Evolutionary conservation across 2,329 filamentous ascomycete species (phyloP), one percentile per base, ranked within the genome.

Genomic region (Hypoxylon sp.): DNA sequence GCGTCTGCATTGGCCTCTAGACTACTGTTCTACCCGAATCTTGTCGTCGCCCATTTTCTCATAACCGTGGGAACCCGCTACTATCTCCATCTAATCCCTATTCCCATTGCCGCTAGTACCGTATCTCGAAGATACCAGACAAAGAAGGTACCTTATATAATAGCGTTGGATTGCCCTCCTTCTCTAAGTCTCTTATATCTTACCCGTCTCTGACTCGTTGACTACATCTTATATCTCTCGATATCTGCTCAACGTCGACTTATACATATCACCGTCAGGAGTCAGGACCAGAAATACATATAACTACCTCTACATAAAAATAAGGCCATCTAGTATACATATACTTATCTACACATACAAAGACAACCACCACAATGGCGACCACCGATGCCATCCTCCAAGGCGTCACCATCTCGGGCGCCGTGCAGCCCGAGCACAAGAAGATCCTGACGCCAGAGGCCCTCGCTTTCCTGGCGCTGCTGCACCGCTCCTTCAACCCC

Each of bases 401-500:
- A 80, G 94, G 94, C 81, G 94, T 97, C 77, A 88, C 90, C 81
- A 88, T 98, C 85, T 90, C 93, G 75, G 95, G 93, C 76, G 81
- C 87, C 68, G 83, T 98, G 77, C 89, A 89, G 76, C 89, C 95
- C 64, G 84, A 90, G 73, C 91, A 94, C 79, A 89, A 89, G 83
- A 95, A 97, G 86, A 96, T 99, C 79, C 88, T 98, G 71, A 97
- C 90, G 69, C 95, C 94, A 74, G 88, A 96, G 71, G 95, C 95
- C 60, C 90, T 93, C 70, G 91, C 93, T 69, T 99, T 98, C 85
- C 88, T 99, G 66, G 92, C 95, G 37, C 90, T 97, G 70, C 88
- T 99, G 75, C 96, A 99, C 84, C 91, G 95, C 78, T 93, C 94
- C 70, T 98, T 98, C 87, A 96, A 98, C 81, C 83, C 81, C 70